Conservation (phyloP, 2,329 filamentous ascomycete species). For the Aspergillus sojae region DNA sequence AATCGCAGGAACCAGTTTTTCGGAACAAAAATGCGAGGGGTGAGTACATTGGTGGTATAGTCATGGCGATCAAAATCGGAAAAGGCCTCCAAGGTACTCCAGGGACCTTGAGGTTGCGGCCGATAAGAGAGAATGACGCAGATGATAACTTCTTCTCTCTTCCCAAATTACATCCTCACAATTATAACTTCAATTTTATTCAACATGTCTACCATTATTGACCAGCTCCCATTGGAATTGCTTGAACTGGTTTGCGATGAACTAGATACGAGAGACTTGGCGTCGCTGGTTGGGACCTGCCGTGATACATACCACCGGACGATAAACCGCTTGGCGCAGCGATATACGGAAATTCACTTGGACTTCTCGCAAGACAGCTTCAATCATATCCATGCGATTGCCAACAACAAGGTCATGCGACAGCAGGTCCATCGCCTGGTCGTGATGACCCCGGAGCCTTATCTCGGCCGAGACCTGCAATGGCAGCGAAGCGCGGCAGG, state of each 20-base stretch:
- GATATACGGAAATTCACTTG: constrained; percentile 13
- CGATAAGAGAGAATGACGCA: background rate
- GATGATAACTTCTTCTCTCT: background rate
- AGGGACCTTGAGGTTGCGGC: constrained; percentile 2
- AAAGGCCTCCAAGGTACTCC: background rate
- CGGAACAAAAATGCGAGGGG: background rate
- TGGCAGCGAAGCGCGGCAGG: constrained; percentile 15
- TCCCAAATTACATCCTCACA: background rate
- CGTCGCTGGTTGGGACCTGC: constrained; percentile 15
- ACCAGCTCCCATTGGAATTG: constrained; percentile 12
- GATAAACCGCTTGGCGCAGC: constrained; percentile 13
- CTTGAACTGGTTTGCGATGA: constrained; percentile 14
- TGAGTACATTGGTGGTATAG: background rate
- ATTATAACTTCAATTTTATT: background rate
- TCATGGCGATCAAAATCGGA: background rate
- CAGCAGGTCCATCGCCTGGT: constrained; percentile 14
- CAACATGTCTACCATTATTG: background rate
- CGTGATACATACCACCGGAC: constrained; percentile 10
- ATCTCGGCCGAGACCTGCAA: constrained; percentile 8
- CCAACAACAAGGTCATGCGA: constrained; percentile 12
- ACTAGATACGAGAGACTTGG: constrained; percentile 14
- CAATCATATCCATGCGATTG: constrained; percentile 16
- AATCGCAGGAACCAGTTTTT: too few species aligned
- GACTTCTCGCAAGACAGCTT: constrained; percentile 15
- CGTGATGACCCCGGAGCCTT: constrained; percentile 15